Conservation (phyloP, 2,329 filamentous ascomycete species). For the Claviceps sp. region DNA sequence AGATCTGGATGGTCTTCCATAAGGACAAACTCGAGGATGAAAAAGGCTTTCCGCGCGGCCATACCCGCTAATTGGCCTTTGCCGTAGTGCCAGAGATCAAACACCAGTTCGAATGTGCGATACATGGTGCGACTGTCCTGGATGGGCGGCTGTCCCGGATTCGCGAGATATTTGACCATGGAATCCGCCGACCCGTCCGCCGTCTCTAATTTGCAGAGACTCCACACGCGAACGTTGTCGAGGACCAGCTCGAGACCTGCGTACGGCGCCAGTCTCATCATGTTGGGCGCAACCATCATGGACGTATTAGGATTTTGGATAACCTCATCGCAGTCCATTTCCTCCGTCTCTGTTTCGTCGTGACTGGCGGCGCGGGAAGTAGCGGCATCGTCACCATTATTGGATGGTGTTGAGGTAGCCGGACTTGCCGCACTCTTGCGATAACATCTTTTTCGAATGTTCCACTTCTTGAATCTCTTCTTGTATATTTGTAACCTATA, state of each 20-base stretch:
- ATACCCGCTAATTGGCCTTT: conserved; percentile 22
- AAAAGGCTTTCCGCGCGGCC: conserved; percentile 23
- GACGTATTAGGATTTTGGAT: not conserved
- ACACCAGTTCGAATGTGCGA: conserved; percentile 24
- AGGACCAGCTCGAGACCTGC: conserved; percentile 20
- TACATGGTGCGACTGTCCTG: conserved; percentile 27
- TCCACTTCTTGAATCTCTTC: conserved; percentile 26
- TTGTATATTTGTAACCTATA: conserved; percentile 27
- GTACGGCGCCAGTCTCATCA: conserved; percentile 14
- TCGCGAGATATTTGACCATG: conserved; percentile 23
- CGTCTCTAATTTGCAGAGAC: conserved; percentile 20
- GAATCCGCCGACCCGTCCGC: conserved; percentile 16
- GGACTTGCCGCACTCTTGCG: conserved; percentile 11
- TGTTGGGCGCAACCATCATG: conserved; percentile 11
- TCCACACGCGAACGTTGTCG: conserved; percentile 22
- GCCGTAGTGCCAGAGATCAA: conserved; percentile 23
- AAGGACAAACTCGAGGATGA: conserved; percentile 22
- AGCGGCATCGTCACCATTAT: not conserved
- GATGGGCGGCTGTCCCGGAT: conserved; percentile 21
- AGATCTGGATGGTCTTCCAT: conserved; percentile 24
- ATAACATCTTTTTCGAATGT: conserved; percentile 22
- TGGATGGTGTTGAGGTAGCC: conserved; percentile 2
- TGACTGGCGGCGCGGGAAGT: not conserved
- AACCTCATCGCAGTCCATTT: not conserved
- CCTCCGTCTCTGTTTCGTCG: conserved; percentile 2